These are phyloP conservation scores for Arctium lappa DNA, from an alignment of 129 eudicot genomes.

Conservation along the genomic window DNA sequence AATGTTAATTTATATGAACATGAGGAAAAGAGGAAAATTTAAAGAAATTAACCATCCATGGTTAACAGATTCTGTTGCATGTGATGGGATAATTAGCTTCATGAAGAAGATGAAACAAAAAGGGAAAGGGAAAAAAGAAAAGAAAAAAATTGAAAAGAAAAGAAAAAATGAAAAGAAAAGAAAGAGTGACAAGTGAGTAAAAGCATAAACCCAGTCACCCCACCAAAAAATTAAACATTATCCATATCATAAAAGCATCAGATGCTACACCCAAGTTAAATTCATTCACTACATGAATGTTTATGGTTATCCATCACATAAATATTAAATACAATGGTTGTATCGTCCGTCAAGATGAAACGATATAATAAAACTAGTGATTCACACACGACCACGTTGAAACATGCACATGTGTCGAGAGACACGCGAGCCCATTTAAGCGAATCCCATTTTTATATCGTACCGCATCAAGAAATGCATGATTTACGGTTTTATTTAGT, in stretches of 20 bases:
- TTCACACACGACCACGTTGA: background rate
- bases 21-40: background rate
- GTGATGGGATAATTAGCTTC: slow-evolving; percentile 39
- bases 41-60: slow-evolving; percentile 9
- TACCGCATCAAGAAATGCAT: background rate
- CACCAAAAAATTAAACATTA: slow-evolving; percentile 22
- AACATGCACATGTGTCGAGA: slow-evolving; percentile 20
- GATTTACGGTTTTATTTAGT: slow-evolving; percentile 10
- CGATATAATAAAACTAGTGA: background rate
- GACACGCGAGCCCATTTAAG: background rate
- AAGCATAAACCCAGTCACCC: slow-evolving; percentile 42
- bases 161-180: slow-evolving; percentile 13
- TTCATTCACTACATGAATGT: background rate
- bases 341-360: background rate
- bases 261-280: slow-evolving; percentile 29
- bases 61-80: slow-evolving; percentile 22
- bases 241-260: slow-evolving; percentile 33
- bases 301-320: background rate
- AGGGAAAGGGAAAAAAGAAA: slow-evolving; percentile 15
- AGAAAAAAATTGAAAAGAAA: background rate
- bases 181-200: slow-evolving; percentile 36
- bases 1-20: background rate
- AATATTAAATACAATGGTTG: background rate
- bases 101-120: slow-evolving; percentile 37
- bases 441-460: background rate